Percentiles rank a stretch among this genome's conserved stretches.
Evolutionary conservation across 164 flowering plant genomes (phyloP).

Genomic region (Tinospora cordifolia): DNA sequence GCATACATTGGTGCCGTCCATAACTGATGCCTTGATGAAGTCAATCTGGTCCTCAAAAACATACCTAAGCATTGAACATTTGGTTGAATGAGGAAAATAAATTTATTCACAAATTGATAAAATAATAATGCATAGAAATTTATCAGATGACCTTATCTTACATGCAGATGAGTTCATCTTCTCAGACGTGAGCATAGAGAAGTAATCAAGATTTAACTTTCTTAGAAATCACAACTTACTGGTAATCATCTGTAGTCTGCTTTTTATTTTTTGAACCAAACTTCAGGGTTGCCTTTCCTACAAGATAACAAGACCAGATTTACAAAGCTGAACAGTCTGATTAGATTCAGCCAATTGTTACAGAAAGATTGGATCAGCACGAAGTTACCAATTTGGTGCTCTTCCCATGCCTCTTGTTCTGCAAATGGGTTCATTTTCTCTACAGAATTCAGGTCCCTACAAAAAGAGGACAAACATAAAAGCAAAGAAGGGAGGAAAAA

Average conservation of each 20-base stretch:
- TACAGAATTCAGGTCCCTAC: constrained; percentile 52
- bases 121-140: too few species aligned
- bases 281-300: constrained; percentile 84
- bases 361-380: constrained; percentile 2
- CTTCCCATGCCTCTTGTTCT: constrained; percentile 99
- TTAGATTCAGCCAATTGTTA: background rate
- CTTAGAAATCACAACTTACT: constrained; percentile 39
- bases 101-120: background rate
- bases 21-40: constrained; percentile 70
- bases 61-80: constrained; percentile 34
- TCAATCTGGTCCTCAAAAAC: constrained; percentile 98
- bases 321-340: background rate
- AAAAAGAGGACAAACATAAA: constrained; percentile 4
- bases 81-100: background rate
- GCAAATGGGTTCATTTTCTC: constrained; percentile 99
- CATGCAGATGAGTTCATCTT: background rate
- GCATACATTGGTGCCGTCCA: constrained; percentile 72
- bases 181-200: background rate
- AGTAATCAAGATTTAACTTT: background rate
- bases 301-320: constrained; percentile 13
- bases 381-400: constrained; percentile 78
- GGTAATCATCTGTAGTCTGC: constrained; percentile 55
- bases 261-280: constrained; percentile 79
- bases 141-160: background rate
- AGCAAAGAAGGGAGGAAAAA: background rate